Percentiles rank a stretch among this genome's conserved stretches.
These are phyloP conservation scores for Graphium sp. DNA, from an alignment of 2,329 filamentous ascomycete genomes.

Conservation along the genomic window DNA sequence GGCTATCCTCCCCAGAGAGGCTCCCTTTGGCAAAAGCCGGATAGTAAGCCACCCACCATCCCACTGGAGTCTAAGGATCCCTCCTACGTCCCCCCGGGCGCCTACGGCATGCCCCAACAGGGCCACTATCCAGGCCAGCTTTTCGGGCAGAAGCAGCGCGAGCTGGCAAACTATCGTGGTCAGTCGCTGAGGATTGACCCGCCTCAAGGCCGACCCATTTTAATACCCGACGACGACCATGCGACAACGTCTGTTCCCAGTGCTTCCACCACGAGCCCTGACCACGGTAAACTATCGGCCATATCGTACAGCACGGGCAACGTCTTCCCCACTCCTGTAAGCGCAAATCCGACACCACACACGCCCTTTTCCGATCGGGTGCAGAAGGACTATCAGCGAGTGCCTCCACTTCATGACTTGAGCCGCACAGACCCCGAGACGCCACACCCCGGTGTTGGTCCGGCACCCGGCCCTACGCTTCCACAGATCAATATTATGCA, in stretches of 20 bases:
- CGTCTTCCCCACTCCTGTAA: slow-evolving; percentile 45
- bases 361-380: slow-evolving; percentile 27
- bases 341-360: slow-evolving; percentile 29
- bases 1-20: slow-evolving; percentile 75
- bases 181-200: slow-evolving; percentile 46
- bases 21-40: slow-evolving; percentile 57
- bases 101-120: slow-evolving; percentile 43
- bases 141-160: slow-evolving; percentile 30
- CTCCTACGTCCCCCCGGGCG: slow-evolving; percentile 41
- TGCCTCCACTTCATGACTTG: slow-evolving; percentile 43
- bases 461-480: slow-evolving; percentile 26
- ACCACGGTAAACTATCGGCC: slow-evolving; percentile 45
- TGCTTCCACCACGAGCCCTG: slow-evolving; percentile 38
- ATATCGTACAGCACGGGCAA: slow-evolving; percentile 35
- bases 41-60: slow-evolving; percentile 49
- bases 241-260: slow-evolving; percentile 41
- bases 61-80: slow-evolving; percentile 74
- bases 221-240: slow-evolving; percentile 39
- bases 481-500: slow-evolving; percentile 42
- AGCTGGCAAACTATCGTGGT: slow-evolving; percentile 41
- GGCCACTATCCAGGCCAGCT: slow-evolving; percentile 17
- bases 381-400: slow-evolving; percentile 41
- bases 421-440: slow-evolving; percentile 38
- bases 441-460: slow-evolving; percentile 24
- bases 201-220: slow-evolving; percentile 35